A percentile compares a stretch with the other conserved stretches of the same genome.
Evolutionary conservation across 306 rosid genomes (phyloP).

Genomic region (Casuarina equisetifolia): DNA sequence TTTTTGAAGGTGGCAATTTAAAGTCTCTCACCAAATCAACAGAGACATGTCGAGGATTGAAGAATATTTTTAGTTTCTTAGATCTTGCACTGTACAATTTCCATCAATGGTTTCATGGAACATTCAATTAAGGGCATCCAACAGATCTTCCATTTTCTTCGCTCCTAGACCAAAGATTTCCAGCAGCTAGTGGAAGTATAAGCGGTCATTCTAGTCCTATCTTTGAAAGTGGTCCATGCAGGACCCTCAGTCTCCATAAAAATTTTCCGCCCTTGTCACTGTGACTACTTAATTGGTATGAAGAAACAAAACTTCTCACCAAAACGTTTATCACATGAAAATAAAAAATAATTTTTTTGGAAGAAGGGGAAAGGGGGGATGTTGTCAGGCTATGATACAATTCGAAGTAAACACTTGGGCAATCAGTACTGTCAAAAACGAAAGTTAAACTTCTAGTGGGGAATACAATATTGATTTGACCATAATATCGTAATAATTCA

Average conservation of each 20-base stretch:
- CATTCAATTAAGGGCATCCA: background rate
- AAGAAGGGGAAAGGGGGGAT: no score
- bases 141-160: background rate
- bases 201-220: conserved; percentile 1
- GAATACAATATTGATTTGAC: no score
- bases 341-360: background rate
- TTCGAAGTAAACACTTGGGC: no score
- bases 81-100: background rate
- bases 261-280: background rate
- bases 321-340: background rate
- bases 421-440: no score
- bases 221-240: background rate
- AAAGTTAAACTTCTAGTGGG: no score
- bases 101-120: background rate
- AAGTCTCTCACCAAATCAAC: background rate
- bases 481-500: no score
- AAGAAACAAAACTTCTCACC: background rate
- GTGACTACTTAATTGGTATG: background rate
- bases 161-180: background rate
- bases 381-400: no score
- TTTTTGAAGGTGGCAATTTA: background rate
- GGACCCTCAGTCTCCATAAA: background rate
- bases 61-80: background rate
- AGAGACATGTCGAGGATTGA: background rate
- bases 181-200: background rate